Conservation (phyloP, 306 rosid species). For the Begonia fuchsioides region DNA sequence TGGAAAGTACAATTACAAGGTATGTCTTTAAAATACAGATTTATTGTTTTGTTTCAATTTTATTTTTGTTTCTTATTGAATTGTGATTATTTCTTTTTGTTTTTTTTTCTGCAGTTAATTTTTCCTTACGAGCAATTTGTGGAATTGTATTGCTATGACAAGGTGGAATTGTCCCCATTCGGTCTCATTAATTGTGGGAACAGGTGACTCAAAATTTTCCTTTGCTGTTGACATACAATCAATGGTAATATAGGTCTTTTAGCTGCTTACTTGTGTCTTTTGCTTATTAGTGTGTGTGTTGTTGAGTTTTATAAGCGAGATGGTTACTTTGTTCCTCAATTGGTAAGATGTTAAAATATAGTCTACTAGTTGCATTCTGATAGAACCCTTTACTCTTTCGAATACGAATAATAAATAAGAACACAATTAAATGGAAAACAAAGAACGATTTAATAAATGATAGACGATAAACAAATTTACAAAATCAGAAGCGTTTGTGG, state of each 20-base stretch:
- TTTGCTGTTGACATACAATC: too few species aligned
- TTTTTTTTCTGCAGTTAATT: conserved; percentile 31
- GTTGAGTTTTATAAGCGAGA: too few species aligned
- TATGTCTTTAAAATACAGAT: not conserved
- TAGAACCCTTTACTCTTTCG: too few species aligned
- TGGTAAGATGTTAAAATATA: too few species aligned
- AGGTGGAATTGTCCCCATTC: conserved; percentile 45
- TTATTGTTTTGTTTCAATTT: conserved; percentile 2
- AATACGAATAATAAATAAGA: too few species aligned
- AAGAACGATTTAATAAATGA: too few species aligned
- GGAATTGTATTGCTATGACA: conserved; percentile 46
- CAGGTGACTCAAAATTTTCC: conserved; percentile 30
- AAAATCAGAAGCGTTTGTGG: too few species aligned
- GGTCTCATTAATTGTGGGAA: conserved; percentile 72
- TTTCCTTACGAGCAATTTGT: conserved; percentile 50
- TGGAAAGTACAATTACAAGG: conserved; percentile 20
- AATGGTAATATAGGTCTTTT: conserved; percentile 7
- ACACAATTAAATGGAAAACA: too few species aligned
- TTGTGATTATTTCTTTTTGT: conserved; percentile 10
- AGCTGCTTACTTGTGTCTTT: conserved; percentile 4
- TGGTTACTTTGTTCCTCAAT: too few species aligned
- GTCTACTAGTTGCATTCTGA: too few species aligned
- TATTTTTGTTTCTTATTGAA: conserved; percentile 3
- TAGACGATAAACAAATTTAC: too few species aligned
- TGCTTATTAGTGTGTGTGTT: too few species aligned